A percentile compares a stretch with the other conserved stretches of the same genome.
Evolutionary conservation across 768 basidiomycete species (phyloP).

Genomic region (Xanthoconium purpureum): DNA sequence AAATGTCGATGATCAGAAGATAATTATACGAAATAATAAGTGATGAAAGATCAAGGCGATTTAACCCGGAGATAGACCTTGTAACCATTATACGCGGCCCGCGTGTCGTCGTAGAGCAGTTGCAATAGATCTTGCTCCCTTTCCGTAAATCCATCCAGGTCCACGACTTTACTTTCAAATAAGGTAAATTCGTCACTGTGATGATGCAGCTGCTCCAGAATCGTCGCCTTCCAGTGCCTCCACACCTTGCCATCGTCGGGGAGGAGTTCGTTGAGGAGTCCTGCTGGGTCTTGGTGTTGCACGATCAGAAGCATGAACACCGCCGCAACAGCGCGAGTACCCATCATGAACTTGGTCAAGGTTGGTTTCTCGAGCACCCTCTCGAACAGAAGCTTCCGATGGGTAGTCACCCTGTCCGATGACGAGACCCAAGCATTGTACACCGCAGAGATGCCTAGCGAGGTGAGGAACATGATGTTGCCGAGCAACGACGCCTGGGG

Average conservation of each 20-base stretch:
- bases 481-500: no score
- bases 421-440: background rate
- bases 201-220: background rate
- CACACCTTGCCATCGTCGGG: background rate
- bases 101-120: background rate
- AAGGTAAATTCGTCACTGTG: background rate
- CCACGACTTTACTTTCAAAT: background rate
- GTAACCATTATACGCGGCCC: background rate
- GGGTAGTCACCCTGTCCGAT: background rate
- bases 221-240: background rate
- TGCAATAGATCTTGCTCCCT: background rate
- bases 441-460: background rate
- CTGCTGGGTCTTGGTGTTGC: background rate
- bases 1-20: no score
- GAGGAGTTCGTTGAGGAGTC: background rate
- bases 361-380: background rate
- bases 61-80: background rate
- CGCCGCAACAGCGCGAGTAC: background rate
- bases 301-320: background rate
- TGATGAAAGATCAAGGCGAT: background rate
- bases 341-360: background rate
- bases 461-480: background rate
- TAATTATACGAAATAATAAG: no score
- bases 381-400: background rate
- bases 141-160: background rate